phyloP scores from a whole-genome alignment of 1,284 basidiomycete genomes.

The Ganoderma resinaceum region DNA sequence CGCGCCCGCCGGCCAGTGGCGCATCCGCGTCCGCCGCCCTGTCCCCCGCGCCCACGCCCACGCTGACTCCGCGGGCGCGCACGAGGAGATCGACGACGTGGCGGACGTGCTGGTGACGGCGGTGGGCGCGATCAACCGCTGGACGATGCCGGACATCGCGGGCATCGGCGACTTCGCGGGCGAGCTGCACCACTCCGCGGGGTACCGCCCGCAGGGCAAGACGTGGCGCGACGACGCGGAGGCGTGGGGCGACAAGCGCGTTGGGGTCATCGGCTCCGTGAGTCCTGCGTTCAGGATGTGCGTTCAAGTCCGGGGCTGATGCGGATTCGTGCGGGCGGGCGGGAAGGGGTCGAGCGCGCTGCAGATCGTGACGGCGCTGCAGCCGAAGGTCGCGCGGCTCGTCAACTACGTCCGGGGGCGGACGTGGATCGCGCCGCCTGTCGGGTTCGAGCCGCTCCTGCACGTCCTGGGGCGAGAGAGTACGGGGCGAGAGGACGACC shows the following conservation, averaged over 20 bases:
- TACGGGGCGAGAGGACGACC: slow-evolving; percentile 41
- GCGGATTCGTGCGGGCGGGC: not conserved
- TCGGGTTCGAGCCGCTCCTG: slow-evolving; percentile 48
- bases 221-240: slow-evolving; percentile 55
- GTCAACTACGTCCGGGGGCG: slow-evolving; percentile 67
- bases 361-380: slow-evolving; percentile 66
- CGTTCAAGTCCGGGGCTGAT: no score
- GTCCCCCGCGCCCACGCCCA: slow-evolving; percentile 17
- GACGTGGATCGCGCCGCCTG: slow-evolving; percentile 64
- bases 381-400: slow-evolving; percentile 56
- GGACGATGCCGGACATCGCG: slow-evolving; percentile 65
- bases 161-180: slow-evolving; percentile 60
- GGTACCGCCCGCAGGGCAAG: slow-evolving; percentile 56
- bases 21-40: slow-evolving; percentile 49
- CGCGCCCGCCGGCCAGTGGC: slow-evolving; percentile 59
- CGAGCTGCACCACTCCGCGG: slow-evolving; percentile 59
- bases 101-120: slow-evolving; percentile 61
- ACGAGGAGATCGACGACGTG: slow-evolving; percentile 55
- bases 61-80: slow-evolving; percentile 27
- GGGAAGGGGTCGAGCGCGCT: slow-evolving; percentile 71
- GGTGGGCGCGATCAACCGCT: slow-evolving; percentile 56
- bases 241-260: slow-evolving; percentile 59
- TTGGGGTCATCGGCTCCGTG: slow-evolving; percentile 70
- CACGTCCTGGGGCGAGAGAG: slow-evolving; percentile 43
- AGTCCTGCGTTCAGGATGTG: slow-evolving; percentile 29